Evolutionary conservation across 2,329 filamentous ascomycete species (phyloP).

Genomic region (Pseudopithomyces chartarum): DNA sequence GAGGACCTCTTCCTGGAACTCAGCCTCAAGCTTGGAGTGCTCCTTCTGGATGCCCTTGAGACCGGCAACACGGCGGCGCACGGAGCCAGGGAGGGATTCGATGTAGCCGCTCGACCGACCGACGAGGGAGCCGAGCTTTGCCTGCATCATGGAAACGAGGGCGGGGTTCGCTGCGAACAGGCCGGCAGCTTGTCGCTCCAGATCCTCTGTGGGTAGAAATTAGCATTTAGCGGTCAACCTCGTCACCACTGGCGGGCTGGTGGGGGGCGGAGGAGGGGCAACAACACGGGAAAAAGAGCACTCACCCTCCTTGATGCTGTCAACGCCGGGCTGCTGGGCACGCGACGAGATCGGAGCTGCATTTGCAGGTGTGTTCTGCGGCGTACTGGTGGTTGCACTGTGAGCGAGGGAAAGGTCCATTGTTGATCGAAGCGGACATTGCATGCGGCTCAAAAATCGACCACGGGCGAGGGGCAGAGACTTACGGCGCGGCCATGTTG

Average conservation of each 20-base stretch:
- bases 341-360: constrained; percentile 97
- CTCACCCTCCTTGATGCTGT: constrained; percentile 96
- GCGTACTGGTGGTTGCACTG: constrained; percentile 68
- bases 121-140: constrained; percentile 89
- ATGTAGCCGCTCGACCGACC: constrained; percentile 97
- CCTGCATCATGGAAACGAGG: constrained; percentile 96
- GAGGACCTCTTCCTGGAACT: constrained; percentile 98
- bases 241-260: constrained; percentile 16
- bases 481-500: constrained; percentile 67
- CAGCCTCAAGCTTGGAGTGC: constrained; percentile 95
- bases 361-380: constrained; percentile 95
- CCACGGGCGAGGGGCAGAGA: constrained; percentile 36
- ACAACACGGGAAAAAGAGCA: constrained; percentile 21
- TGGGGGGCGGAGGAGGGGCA: constrained; percentile 37
- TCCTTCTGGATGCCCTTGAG: constrained; percentile 99
- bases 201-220: constrained; percentile 70
- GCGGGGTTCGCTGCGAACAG: constrained; percentile 96
- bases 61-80: constrained; percentile 91
- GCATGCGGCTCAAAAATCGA: constrained; percentile 25
- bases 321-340: constrained; percentile 90
- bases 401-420: constrained; percentile 42
- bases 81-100: constrained; percentile 86
- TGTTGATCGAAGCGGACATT: constrained; percentile 26
- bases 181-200: constrained; percentile 86
- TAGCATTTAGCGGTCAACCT: constrained; percentile 44